Conservation (phyloP, 1,139 yeast genomes). For the Hemisphaericaspora lyxosophila region DNA sequence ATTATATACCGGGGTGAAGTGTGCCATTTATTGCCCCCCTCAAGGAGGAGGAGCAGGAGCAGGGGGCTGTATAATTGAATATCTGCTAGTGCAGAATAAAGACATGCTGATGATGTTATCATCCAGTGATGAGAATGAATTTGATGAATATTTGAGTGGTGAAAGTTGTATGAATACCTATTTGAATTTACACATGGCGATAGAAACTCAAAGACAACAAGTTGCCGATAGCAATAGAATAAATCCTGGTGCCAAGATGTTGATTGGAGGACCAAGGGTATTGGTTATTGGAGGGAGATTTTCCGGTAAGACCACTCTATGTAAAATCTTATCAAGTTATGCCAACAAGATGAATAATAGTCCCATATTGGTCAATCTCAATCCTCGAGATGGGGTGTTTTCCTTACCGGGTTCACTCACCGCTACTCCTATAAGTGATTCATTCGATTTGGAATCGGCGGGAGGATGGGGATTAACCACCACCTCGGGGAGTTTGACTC, state of each 20-base stretch:
- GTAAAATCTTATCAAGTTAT: slow-evolving; percentile 70
- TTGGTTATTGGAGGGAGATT: slow-evolving; percentile 70
- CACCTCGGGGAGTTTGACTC: slow-evolving; percentile 81
- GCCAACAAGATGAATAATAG: slow-evolving; percentile 68
- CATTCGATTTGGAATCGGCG: slow-evolving; percentile 71
- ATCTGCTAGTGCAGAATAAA: slow-evolving; percentile 47
- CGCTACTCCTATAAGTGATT: slow-evolving; percentile 81
- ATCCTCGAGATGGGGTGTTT: slow-evolving; percentile 78
- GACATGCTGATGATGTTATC: slow-evolving; percentile 25
- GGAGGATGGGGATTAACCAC: slow-evolving; percentile 81
- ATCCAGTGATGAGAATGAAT: slow-evolving; percentile 29
- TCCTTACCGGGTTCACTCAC: slow-evolving; percentile 83
- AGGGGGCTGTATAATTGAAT: slow-evolving; percentile 46
- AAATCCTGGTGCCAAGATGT: slow-evolving; percentile 12
- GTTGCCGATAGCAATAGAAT: slow-evolving; percentile 26
- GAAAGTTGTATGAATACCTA: slow-evolving; percentile 68
- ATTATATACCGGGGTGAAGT: slow-evolving; percentile 55
- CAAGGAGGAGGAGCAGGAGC: no score
- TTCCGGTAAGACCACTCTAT: slow-evolving; percentile 77
- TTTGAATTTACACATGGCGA: slow-evolving; percentile 71
- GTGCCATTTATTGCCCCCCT: slow-evolving; percentile 56
- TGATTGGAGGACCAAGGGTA: slow-evolving; percentile 66
- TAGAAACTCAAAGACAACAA: slow-evolving; percentile 60
- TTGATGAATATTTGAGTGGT: slow-evolving; percentile 64
- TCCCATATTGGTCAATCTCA: slow-evolving; percentile 75